Evolutionary conservation across 306 rosid species (phyloP).

Genomic region (Pterocarpus macrocarpus): DNA sequence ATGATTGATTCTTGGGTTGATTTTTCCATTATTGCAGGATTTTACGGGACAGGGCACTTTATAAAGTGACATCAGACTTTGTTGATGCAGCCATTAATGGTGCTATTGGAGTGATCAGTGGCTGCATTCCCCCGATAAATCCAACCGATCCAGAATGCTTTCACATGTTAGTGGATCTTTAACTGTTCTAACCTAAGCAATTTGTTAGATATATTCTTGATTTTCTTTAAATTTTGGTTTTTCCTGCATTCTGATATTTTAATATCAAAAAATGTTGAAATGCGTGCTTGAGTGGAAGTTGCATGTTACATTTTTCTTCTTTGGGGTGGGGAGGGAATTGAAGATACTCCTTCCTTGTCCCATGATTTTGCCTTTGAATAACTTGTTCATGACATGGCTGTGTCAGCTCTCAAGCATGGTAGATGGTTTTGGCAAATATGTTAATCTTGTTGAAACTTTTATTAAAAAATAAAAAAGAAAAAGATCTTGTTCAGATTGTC

Average conservation of each 20-base stretch:
- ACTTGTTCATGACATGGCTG: conserved; percentile 30
- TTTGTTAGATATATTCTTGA: conserved; percentile 28
- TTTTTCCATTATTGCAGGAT: conserved; percentile 64
- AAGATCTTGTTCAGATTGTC: conserved; percentile 1
- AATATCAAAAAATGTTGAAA: conserved; percentile 22
- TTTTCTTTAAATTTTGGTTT: conserved; percentile 6
- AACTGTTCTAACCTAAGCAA: conserved; percentile 4
- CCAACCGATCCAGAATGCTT: conserved; percentile 99
- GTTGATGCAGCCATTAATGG: conserved; percentile 97
- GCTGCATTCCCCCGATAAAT: conserved; percentile 98
- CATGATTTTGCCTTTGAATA: conserved; percentile 4
- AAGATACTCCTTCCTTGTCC: conserved; percentile 7
- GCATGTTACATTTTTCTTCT: conserved; percentile 29
- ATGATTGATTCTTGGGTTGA: conserved; percentile 38
- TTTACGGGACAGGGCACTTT: conserved; percentile 97
- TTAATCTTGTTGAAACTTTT: not conserved
- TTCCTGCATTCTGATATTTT: conserved; percentile 35
- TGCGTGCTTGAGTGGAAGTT: conserved; percentile 22
- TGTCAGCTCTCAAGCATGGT: conserved; percentile 5
- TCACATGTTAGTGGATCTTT: conserved; percentile 87
- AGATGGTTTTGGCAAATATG: conserved; percentile 15
- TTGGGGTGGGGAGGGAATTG: conserved; percentile 4
- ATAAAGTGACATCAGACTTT: conserved; percentile 98
- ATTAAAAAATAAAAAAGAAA: no score
- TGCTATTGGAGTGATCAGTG: conserved; percentile 91